Percentiles rank a stretch among this genome's conserved stretches.
phyloP scores from a whole-genome alignment of 2,329 filamentous ascomycete species.

The Stagonosporopsis chrysanthemi region DNA sequence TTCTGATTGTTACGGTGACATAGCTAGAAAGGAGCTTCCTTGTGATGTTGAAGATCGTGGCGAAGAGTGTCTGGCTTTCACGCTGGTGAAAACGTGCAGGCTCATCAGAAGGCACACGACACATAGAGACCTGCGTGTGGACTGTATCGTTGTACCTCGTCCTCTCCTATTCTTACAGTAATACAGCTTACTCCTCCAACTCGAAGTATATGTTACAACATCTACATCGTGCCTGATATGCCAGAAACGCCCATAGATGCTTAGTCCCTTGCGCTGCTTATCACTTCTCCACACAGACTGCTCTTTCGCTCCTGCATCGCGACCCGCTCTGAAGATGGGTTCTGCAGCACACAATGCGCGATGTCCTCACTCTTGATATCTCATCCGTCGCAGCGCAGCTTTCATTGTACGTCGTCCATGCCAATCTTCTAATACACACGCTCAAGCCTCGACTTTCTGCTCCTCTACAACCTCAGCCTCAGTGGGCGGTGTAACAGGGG shows the following conservation, averaged over 20 bases:
- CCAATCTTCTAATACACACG: background rate
- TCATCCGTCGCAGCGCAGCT: background rate
- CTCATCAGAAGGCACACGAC: background rate
- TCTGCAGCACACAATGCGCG: background rate
- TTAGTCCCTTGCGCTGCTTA: background rate
- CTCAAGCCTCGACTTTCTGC: slow-evolving; percentile 16
- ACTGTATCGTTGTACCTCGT: background rate
- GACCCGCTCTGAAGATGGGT: too few species aligned
- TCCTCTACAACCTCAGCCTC: slow-evolving; percentile 17
- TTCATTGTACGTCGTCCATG: background rate
- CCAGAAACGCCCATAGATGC: slow-evolving; percentile 9
- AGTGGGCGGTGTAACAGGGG: slow-evolving; percentile 7
- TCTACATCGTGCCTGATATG: background rate
- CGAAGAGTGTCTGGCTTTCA: too few species aligned
- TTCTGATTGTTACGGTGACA: too few species aligned
- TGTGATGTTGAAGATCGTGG: too few species aligned
- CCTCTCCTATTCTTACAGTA: slow-evolving; percentile 11
- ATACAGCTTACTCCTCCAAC: background rate
- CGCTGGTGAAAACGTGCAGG: too few species aligned
- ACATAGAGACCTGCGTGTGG: background rate
- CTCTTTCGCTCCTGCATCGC: background rate
- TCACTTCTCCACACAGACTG: background rate
- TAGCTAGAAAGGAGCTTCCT: too few species aligned
- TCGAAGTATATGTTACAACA: slow-evolving; percentile 5
- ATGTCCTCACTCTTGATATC: background rate